Evolutionary conservation across 176 grass and related monocot species (phyloP).

Genomic region (Paspalum notatum): DNA sequence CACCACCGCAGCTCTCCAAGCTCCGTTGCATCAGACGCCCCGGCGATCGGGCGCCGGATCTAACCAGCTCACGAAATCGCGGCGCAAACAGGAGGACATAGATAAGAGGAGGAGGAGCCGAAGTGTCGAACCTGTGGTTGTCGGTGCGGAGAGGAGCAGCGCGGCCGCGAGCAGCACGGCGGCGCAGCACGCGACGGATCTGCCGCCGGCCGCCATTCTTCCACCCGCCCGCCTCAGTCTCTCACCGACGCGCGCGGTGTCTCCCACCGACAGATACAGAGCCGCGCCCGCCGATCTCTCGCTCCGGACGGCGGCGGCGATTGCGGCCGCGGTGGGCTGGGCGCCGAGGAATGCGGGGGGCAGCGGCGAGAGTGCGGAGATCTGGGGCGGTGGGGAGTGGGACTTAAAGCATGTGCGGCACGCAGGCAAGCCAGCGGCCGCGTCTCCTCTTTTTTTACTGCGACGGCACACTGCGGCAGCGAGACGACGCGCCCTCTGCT

Average conservation of each 20-base stretch:
- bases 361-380: not conserved
- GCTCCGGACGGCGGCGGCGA: not conserved
- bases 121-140: slow-evolving; percentile 53
- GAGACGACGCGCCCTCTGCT: not conserved
- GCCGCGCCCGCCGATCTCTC: slow-evolving; percentile 26
- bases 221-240: not conserved
- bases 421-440: slow-evolving; percentile 39
- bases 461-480: slow-evolving; percentile 43
- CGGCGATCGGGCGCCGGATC: slow-evolving; percentile 42
- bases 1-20: not conserved
- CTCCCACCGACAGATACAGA: not conserved
- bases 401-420: slow-evolving; percentile 57
- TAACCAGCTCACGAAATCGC: not conserved
- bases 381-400: slow-evolving; percentile 39
- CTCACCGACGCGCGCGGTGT: slow-evolving; percentile 27
- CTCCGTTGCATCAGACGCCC: not conserved
- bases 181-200: slow-evolving; percentile 51
- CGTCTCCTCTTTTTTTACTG: slow-evolving; percentile 46
- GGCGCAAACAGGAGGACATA: not conserved
- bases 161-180: slow-evolving; percentile 48
- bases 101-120: not conserved
- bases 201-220: slow-evolving; percentile 49
- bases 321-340: slow-evolving; percentile 9
- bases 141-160: slow-evolving; percentile 52
- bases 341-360: not conserved